Evolutionary conservation across 1,284 basidiomycete species (phyloP), one percentile per base, ranked within the genome.

Genomic region (Ceratobasidium sp.): DNA sequence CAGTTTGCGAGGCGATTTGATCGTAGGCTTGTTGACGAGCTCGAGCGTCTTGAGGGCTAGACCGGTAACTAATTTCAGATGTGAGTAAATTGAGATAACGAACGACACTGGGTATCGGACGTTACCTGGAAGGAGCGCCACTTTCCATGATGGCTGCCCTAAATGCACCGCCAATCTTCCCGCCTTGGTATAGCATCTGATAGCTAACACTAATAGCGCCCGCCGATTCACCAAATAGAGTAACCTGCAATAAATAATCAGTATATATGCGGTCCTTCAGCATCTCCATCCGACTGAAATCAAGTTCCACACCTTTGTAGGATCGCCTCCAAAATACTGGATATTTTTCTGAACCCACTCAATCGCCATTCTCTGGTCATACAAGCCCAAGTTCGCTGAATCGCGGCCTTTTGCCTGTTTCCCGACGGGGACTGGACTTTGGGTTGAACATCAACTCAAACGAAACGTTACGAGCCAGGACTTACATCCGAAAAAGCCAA

Each of bases 311-410:
- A 78, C 83, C 77, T 83, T 82, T 36, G 76, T 74, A 14, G 80
- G 78, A 78, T 87, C 82, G 29, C 87, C 87, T 1, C 86, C 86
- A 73, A 86, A 87, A 1, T 79, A 79, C 50, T 78, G 77, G 66
- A 87, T 85, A 76, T 87, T 82, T 69, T 82, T 66, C 45, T 84
- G 82, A 0, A 87, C 83, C 86, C 86, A 88, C 75, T 84, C 78
- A 8, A 88, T 79, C 36, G 24, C 24, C 53, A 27, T 2, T 24
- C 62, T 5, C 31, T 64, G 62, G 17, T 64, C 62, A 29, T 64
- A 51, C 47, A 64, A 19, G 0, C 62, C 62, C 47, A 64, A 47
- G 45, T 64, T 64, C 1, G 54, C 54, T 1, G 66, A 19, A 31
- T 24, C 41, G n/a, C 57, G 45, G 15, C 24, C 41, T 41, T 47